phyloP scores from a whole-genome alignment of 768 basidiomycete species.

The Leucosporidium scottii region DNA sequence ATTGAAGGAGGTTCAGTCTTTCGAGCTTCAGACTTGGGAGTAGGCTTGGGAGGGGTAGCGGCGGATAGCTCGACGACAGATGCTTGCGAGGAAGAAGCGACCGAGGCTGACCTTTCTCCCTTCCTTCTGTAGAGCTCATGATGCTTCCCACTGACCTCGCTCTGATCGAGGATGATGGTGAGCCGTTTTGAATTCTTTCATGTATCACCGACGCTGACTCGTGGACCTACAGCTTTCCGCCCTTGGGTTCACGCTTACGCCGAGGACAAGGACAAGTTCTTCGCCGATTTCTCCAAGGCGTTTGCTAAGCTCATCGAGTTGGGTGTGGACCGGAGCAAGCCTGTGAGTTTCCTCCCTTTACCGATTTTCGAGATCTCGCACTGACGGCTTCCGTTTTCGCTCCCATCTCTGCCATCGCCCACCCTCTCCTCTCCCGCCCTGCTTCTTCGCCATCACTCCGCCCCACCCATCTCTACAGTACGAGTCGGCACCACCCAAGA shows the following conservation, averaged over 20 bases:
- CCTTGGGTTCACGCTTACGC: constrained; percentile 82
- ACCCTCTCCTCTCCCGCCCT: too few relatives aligned
- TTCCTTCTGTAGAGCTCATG: constrained; percentile 20
- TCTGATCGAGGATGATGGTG: constrained; percentile 53
- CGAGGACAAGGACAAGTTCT: constrained; percentile 72
- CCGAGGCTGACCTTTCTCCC: too few relatives aligned
- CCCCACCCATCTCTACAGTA: neutral
- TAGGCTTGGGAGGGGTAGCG: too few relatives aligned
- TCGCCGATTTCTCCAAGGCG: constrained; percentile 82
- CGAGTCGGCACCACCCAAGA: constrained; percentile 1
- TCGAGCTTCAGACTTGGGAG: too few relatives aligned
- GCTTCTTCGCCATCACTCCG: too few relatives aligned
- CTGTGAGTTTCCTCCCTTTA: neutral
- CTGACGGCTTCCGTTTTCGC: too few relatives aligned
- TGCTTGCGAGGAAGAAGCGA: neutral
- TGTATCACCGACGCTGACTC: too few relatives aligned
- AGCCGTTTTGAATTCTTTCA: too few relatives aligned
- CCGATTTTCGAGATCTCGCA: neutral
- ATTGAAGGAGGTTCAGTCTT: too few relatives aligned
- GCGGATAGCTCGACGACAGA: neutral
- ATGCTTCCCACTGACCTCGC: constrained; percentile 29
- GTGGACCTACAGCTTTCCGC: constrained; percentile 62
- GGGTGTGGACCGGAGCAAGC: constrained; percentile 51
- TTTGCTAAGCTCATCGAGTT: constrained; percentile 79
- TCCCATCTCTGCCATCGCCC: too few relatives aligned